Evolutionary conservation across 345 rosid genomes (phyloP).

Genomic region (Salix brachista): DNA sequence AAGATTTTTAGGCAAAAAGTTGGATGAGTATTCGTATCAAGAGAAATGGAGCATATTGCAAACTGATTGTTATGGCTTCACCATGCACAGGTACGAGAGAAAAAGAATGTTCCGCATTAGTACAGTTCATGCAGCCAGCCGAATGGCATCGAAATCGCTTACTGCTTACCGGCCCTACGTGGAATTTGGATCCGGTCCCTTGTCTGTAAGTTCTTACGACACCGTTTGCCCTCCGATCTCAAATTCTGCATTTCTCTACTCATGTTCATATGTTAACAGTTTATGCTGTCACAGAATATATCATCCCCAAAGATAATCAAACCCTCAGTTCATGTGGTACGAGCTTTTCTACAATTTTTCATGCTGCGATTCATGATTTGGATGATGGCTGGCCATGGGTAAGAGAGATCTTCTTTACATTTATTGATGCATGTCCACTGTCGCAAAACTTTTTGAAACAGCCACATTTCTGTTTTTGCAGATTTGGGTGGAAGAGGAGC

Average conservation of each 20-base stretch:
- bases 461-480: not conserved
- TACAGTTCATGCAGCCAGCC: conserved; percentile 10
- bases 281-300: not conserved
- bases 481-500: not conserved
- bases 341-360: not conserved
- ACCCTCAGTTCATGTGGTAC: conserved; percentile 8
- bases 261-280: not conserved
- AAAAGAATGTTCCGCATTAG: conserved; percentile 20
- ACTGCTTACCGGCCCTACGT: conserved; percentile 14
- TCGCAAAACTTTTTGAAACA: too few species aligned
- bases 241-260: not conserved
- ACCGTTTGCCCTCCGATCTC: not conserved
- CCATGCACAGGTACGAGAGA: conserved; percentile 6
- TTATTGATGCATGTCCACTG: too few species aligned
- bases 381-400: conserved; percentile 14
- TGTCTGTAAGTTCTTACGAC: conserved; percentile 5
- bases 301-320: conserved; percentile 4
- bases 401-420: not conserved
- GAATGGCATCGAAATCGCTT: conserved; percentile 24
- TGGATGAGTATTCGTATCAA: not conserved
- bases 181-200: conserved; percentile 9
- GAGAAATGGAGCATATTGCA: not conserved
- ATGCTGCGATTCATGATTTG: conserved; percentile 14
- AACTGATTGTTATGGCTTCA: not conserved
- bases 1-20: not conserved